Evolutionary conservation across 805 yeast species (phyloP).

Genomic region (Candida sonorensis): DNA sequence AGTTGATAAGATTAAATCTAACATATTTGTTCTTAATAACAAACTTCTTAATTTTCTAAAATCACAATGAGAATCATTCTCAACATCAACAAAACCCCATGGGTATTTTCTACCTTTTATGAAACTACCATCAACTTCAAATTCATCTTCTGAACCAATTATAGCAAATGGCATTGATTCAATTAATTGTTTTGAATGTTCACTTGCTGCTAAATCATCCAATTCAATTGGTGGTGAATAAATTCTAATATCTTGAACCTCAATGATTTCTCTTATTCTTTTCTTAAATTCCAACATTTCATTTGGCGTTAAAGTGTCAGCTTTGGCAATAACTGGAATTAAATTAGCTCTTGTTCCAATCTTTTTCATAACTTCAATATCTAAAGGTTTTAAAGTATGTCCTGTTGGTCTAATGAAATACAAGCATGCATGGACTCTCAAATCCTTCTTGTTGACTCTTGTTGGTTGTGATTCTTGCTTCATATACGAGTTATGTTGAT

Average conservation of each 20-base stretch:
- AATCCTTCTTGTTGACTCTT: slow-evolving; percentile 59
- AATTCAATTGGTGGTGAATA: slow-evolving; percentile 78
- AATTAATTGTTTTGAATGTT: slow-evolving; percentile 72
- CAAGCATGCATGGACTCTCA: slow-evolving; percentile 85
- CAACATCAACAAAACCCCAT: slow-evolving; percentile 88
- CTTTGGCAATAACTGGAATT: slow-evolving; percentile 83
- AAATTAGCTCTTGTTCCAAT: slow-evolving; percentile 74
- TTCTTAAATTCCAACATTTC: slow-evolving; percentile 66
- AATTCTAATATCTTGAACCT: slow-evolving; percentile 74
- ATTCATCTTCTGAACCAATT: slow-evolving; percentile 69
- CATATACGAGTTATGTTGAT: slow-evolving; percentile 83
- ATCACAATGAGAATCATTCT: slow-evolving; percentile 80
- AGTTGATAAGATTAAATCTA: slow-evolving; percentile 74
- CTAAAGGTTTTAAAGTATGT: slow-evolving; percentile 79
- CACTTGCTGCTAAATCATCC: slow-evolving; percentile 70
- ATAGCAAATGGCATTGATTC: slow-evolving; percentile 86
- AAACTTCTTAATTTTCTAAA: slow-evolving; percentile 75
- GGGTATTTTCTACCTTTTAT: slow-evolving; percentile 82
- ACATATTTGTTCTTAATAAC: slow-evolving; percentile 73
- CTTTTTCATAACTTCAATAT: slow-evolving; percentile 82
- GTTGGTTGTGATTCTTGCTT: slow-evolving; percentile 90
- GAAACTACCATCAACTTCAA: slow-evolving; percentile 55
- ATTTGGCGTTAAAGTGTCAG: slow-evolving; percentile 73
- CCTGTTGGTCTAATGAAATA: slow-evolving; percentile 91
- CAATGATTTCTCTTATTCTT: slow-evolving; percentile 76